phyloP scores from a whole-genome alignment of 768 basidiomycete genomes.

The Leucosporidium scottii region DNA sequence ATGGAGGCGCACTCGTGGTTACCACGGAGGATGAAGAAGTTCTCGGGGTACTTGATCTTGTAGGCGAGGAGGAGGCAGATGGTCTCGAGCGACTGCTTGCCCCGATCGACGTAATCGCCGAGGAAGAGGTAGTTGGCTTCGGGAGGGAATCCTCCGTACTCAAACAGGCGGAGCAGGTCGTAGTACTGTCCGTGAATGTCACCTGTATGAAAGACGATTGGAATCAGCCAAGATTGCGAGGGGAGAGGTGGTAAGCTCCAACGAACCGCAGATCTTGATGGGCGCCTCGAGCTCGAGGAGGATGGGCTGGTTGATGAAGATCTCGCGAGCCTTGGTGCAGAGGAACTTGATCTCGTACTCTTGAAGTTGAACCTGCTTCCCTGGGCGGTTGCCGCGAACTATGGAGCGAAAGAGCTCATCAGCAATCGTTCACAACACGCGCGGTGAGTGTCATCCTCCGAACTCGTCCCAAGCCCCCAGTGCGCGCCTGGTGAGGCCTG shows the following conservation, averaged over 20 bases:
- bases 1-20: slow-evolving; percentile 99
- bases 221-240: not conserved
- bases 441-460: not conserved
- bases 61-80: slow-evolving; percentile 97
- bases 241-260: slow-evolving; percentile 14
- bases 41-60: slow-evolving; percentile 99
- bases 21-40: slow-evolving; percentile 98
- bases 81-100: slow-evolving; percentile 98
- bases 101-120: slow-evolving; percentile 98
- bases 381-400: slow-evolving; percentile 98
- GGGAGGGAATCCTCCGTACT: slow-evolving; percentile 98
- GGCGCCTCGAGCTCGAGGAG: slow-evolving; percentile 95
- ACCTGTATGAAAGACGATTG: slow-evolving; percentile 49
- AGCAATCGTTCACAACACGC: not conserved
- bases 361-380: slow-evolving; percentile 93
- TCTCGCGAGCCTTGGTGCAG: slow-evolving; percentile 96
- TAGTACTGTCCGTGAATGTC: slow-evolving; percentile 99
- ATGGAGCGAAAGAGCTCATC: slow-evolving; percentile 1
- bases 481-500: not conserved
- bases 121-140: slow-evolving; percentile 99
- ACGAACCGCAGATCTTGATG: slow-evolving; percentile 98
- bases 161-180: slow-evolving; percentile 93
- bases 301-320: slow-evolving; percentile 98
- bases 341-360: slow-evolving; percentile 99
- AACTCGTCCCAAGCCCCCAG: not conserved